A percentile compares a stretch with the other conserved stretches of the same genome.
Conservation (phyloP, 2,329 filamentous ascomycete genomes). For the Aotearoamyces nothofagi region DNA sequence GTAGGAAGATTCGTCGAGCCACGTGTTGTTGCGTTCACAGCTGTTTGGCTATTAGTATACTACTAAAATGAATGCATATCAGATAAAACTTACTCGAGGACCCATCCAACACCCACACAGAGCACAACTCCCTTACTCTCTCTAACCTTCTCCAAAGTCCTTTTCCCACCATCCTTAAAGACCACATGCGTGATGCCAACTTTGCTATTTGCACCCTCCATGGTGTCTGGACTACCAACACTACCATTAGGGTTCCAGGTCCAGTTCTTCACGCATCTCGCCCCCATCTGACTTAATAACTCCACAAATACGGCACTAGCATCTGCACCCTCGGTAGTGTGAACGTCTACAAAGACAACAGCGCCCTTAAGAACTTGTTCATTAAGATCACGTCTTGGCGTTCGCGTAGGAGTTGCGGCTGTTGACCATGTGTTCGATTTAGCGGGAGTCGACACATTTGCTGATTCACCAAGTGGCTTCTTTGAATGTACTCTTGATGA, state of each 20-base stretch:
- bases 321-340: constrained; percentile 68
- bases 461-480: constrained; percentile 9
- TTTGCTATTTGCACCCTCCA: constrained; percentile 23
- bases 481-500: constrained; percentile 23
- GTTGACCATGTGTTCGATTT: constrained; percentile 37
- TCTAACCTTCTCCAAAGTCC: constrained; percentile 68
- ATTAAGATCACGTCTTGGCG: constrained; percentile 37
- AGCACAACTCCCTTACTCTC: constrained; percentile 60
- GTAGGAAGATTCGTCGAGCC: constrained; percentile 61
- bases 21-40: constrained; percentile 61
- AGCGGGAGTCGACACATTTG: constrained; percentile 24
- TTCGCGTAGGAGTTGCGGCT: constrained; percentile 38
- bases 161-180: constrained; percentile 72
- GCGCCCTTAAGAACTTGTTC: constrained; percentile 47
- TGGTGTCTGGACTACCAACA: constrained; percentile 2
- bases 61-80: too few species aligned
- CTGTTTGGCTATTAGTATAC: too few species aligned
- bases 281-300: constrained; percentile 67
- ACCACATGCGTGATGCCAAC: constrained; percentile 78
- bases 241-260: constrained; percentile 42
- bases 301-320: constrained; percentile 71
- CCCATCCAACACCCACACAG: constrained; percentile 80
- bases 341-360: constrained; percentile 70
- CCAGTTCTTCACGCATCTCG: constrained; percentile 64
- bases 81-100: constrained; percentile 69